Percentiles rank a stretch among this genome's conserved stretches.
Conservation (phyloP, 2,329 filamentous ascomycete species). For the Chaetomiaceae sp. region DNA sequence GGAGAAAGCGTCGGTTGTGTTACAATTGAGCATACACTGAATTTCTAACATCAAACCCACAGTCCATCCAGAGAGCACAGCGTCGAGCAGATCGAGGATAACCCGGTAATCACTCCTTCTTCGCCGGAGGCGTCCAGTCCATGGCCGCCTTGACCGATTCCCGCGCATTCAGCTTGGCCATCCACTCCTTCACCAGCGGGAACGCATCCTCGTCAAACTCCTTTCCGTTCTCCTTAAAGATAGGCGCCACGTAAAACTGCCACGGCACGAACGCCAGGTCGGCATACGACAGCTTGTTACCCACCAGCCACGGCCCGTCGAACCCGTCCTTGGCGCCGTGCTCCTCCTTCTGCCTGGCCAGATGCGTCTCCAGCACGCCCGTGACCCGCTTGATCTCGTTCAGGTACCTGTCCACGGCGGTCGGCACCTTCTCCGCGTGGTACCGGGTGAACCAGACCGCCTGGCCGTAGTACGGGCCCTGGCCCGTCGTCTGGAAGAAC, state of each 20-base stretch:
- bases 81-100: too few relatives aligned
- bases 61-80: too few relatives aligned
- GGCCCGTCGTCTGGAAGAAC: constrained; percentile 40
- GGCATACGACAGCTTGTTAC: constrained; percentile 25
- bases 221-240: neutral
- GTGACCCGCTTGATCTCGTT: constrained; percentile 27
- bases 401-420: constrained; percentile 25
- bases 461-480: constrained; percentile 43
- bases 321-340: neutral
- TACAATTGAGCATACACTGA: too few relatives aligned
- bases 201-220: constrained; percentile 14
- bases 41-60: too few relatives aligned
- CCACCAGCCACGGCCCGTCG: constrained; percentile 27
- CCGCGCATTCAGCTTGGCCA: constrained; percentile 16
- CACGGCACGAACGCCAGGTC: constrained; percentile 26
- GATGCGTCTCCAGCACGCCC: constrained; percentile 24
- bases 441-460: constrained; percentile 24
- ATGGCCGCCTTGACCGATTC: constrained; percentile 2
- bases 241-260: constrained; percentile 5
- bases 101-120: too few relatives aligned
- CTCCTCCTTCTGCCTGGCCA: constrained; percentile 19
- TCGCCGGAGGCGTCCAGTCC: too few relatives aligned
- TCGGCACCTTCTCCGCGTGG: constrained; percentile 28
- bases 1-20: too few relatives aligned
- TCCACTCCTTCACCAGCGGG: constrained; percentile 21